A percentile compares a stretch with the other conserved stretches of the same genome.
phyloP scores from a whole-genome alignment of 2,329 filamentous ascomycete species.

The Pestalotiopsis sp. region DNA sequence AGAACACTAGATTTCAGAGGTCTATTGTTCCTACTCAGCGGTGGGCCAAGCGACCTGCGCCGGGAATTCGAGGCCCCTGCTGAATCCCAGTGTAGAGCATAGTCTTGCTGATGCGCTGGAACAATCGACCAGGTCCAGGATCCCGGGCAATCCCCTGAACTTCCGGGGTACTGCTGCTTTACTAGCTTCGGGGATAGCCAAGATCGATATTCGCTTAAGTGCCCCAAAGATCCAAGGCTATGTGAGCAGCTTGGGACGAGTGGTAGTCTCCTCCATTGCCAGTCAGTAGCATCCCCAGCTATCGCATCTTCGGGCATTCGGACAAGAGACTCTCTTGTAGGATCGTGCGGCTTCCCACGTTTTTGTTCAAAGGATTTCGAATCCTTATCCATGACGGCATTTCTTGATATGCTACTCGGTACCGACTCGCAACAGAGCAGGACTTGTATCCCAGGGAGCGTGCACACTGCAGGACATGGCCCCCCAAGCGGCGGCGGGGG shows the following conservation, averaged over 20 bases:
- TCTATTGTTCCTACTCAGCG: background rate
- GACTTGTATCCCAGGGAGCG: background rate
- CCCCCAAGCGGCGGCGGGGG: background rate
- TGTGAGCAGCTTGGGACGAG: background rate
- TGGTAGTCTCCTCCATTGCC: background rate
- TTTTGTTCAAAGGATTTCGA: background rate
- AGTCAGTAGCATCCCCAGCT: background rate
- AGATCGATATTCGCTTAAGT: slow-evolving; percentile 6
- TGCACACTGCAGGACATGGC: background rate
- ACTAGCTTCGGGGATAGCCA: background rate
- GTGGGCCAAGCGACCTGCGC: background rate
- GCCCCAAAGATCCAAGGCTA: background rate
- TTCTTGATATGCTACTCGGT: background rate
- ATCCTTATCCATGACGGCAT: background rate
- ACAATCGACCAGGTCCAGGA: background rate
- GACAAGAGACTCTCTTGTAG: background rate
- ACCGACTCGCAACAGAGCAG: background rate
- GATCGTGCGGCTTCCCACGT: background rate
- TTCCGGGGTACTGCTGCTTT: background rate
- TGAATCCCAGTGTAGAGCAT: background rate
- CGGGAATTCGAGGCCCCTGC: background rate
- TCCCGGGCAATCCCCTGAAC: background rate
- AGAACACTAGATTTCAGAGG: background rate
- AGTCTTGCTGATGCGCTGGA: background rate
- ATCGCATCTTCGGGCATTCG: background rate